These are phyloP conservation scores for Prosopis cineraria DNA, from an alignment of 306 rosid genomes.

Conservation along the genomic window DNA sequence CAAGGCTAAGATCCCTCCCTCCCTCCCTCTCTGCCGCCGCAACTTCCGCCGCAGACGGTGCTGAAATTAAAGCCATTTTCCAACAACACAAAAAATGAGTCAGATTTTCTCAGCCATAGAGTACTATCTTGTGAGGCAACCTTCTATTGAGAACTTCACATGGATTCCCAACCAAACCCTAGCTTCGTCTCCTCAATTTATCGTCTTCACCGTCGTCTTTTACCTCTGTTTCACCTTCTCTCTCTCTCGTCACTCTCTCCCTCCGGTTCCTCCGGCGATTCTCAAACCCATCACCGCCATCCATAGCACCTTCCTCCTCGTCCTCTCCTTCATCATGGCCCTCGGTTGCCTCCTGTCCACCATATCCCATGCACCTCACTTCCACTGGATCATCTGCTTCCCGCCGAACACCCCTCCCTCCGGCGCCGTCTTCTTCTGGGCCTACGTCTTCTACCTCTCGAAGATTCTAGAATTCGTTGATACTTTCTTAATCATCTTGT, in stretches of 20 bases:
- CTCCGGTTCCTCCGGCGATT: constrained; percentile 15
- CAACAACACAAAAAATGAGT: constrained; percentile 32
- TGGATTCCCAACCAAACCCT: constrained; percentile 55
- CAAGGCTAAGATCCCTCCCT: neutral
- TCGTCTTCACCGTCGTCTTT: constrained; percentile 40
- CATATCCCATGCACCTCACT: constrained; percentile 41
- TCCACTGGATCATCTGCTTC: constrained; percentile 55
- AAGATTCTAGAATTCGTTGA: constrained; percentile 65
- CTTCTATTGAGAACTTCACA: constrained; percentile 55
- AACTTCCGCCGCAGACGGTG: neutral
- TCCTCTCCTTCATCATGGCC: constrained; percentile 70
- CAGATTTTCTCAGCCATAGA: constrained; percentile 25
- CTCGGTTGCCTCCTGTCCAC: constrained; percentile 59
- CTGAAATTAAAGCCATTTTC: too few species aligned
- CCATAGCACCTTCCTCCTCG: constrained; percentile 59
- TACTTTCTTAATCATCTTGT: constrained; percentile 64
- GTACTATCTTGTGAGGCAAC: constrained; percentile 62
- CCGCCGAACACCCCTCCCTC: constrained; percentile 44
- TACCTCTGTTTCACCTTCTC: constrained; percentile 55
- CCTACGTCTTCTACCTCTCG: constrained; percentile 75
- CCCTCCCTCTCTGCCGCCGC: neutral
- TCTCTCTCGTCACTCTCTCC: constrained; percentile 39
- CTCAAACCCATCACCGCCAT: constrained; percentile 57
- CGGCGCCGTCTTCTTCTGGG: constrained; percentile 83
- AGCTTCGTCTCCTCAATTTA: constrained; percentile 51